Percentiles rank a stretch among this genome's conserved stretches.
Evolutionary conservation across 345 rosid genomes (phyloP).

Genomic region (Eutrema japonicum): DNA sequence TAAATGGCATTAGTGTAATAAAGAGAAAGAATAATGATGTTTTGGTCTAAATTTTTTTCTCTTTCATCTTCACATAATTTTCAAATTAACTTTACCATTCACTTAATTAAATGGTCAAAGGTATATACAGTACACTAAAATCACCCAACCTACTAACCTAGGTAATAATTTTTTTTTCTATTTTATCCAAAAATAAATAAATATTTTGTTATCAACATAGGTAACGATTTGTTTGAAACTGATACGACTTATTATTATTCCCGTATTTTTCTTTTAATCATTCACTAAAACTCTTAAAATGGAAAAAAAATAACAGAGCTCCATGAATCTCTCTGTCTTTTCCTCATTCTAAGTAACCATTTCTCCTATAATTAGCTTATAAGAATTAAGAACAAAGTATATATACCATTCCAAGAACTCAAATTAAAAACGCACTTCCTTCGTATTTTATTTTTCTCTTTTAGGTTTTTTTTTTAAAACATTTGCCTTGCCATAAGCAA

Average conservation of each 20-base stretch:
- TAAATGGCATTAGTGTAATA: too few species aligned
- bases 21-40: too few species aligned
- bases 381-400: constrained; percentile 15
- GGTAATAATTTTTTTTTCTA: neutral
- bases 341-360: constrained; percentile 5
- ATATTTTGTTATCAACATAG: neutral
- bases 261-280: neutral
- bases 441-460: neutral
- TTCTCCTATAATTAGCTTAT: constrained; percentile 26
- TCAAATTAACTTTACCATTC: too few species aligned
- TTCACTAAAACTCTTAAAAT: constrained; percentile 9
- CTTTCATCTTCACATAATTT: too few species aligned
- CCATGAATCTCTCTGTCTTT: constrained; percentile 15
- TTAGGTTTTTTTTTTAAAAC: neutral
- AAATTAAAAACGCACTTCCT: constrained; percentile 25
- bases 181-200: too few species aligned
- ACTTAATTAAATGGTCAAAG: too few species aligned
- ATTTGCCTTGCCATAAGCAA: constrained; percentile 15
- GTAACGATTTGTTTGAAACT: constrained; percentile 7
- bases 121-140: too few species aligned
- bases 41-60: too few species aligned
- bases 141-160: neutral
- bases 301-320: constrained; percentile 14
- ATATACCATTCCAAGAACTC: constrained; percentile 31
- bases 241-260: neutral